Percentiles rank a stretch among this genome's conserved stretches.
Conservation (phyloP, 179 eudicot genomes). For the Heliamphora pulchella region DNA sequence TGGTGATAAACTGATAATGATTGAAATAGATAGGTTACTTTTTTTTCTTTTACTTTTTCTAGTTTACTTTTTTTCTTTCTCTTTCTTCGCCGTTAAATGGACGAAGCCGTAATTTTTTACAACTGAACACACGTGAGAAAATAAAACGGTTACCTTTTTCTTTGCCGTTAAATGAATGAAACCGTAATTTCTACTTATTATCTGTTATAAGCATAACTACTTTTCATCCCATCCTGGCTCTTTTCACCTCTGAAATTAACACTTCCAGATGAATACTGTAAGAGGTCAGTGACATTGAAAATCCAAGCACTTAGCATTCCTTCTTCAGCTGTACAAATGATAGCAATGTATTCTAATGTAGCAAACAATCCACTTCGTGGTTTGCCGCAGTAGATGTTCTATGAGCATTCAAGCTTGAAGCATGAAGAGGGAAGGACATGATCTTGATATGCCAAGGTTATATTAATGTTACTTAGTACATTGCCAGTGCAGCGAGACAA, state of each 20-base stretch:
- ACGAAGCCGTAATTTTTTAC: too few species aligned
- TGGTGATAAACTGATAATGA: conserved; percentile 51
- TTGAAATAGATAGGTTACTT: conserved; percentile 40
- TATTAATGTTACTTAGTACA: conserved; percentile 11
- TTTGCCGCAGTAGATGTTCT: background rate
- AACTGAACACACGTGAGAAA: too few species aligned
- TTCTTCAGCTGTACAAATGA: too few species aligned
- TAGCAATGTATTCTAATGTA: background rate
- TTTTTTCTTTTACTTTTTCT: background rate
- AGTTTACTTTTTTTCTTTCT: background rate
- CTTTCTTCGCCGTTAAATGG: too few species aligned
- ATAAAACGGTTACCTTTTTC: too few species aligned
- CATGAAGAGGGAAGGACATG: conserved; percentile 2
- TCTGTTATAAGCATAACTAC: background rate
- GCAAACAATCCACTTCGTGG: conserved; percentile 13
- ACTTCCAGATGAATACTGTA: too few species aligned
- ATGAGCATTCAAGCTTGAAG: conserved; percentile 19
- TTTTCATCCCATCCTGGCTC: too few species aligned
- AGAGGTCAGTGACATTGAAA: too few species aligned
- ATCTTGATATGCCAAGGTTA: background rate
- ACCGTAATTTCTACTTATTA: background rate
- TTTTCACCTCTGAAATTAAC: too few species aligned
- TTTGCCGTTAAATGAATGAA: too few species aligned
- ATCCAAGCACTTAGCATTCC: too few species aligned
- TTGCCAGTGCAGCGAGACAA: conserved; percentile 15